Evolutionary conservation across 768 basidiomycete species (phyloP), one percentile per base, ranked within the genome.

Genomic region (Serendipita indica): DNA sequence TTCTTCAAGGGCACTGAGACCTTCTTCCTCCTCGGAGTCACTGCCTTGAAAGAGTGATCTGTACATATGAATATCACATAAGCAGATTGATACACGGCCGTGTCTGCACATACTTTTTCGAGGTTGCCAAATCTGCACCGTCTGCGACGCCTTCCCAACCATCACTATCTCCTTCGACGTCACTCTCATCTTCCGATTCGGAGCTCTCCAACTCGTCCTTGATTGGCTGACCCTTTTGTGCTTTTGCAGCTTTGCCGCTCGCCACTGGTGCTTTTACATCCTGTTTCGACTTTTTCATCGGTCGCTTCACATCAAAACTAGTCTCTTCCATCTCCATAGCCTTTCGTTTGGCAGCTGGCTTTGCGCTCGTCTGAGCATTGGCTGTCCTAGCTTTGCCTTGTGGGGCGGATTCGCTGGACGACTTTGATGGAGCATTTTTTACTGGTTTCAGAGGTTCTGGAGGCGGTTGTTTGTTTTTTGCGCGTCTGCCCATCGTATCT

Each of bases 391-490:
- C 32, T 54, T 54, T 54, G 22, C 22, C 10, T 30, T 27, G 41
- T 43, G 41, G n/a, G 18, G 49, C 10, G 49, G 49, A 16, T 27
- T 46, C 25, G 22, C 14, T 67, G 2, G 77, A 74, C 2, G 70
- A 67, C 2, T 66, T 65, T 16, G 28, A 52, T 5, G 65, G 18
- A n/a, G 67, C 65, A 3, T 64, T 62, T 16, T 72, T 72, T 0
- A 65, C 63, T 13, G 80, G 74, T 4, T 57, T 65, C 28, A 86
- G 64, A 30, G 86, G 77, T 60, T 74, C 74, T 0, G 89, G 89
- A 10, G 81, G 74, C 1, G 73, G 77, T 69, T 92, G 89, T 72
- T 91, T 91, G 71, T 85, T 82, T 70, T 86, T 89, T 64, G 87
- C 79, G 62, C 87, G 80, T 66, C 89, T 79, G 62, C 89, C 89